These are phyloP conservation scores for Trichoderma sp. DNA, from an alignment of 2,329 filamentous ascomycete species.

Conservation along the genomic window DNA sequence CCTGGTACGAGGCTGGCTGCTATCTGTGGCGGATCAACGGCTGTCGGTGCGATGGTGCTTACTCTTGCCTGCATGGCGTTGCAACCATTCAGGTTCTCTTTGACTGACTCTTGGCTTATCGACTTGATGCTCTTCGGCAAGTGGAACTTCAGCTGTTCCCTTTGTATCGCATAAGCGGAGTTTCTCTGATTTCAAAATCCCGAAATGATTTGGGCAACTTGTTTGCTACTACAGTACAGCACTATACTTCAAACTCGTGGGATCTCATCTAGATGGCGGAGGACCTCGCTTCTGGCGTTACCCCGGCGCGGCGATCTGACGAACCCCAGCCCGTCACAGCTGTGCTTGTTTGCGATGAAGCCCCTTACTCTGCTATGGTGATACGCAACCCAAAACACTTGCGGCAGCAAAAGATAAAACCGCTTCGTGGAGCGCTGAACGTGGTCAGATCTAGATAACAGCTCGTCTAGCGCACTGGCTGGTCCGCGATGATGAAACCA, in stretches of 20 bases:
- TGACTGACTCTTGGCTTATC: background rate
- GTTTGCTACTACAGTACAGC: background rate
- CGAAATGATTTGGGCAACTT: background rate
- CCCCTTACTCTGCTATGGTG: constrained; percentile 2
- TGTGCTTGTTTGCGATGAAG: background rate
- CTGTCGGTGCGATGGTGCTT: background rate
- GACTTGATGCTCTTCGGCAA: no score
- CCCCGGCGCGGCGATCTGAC: background rate
- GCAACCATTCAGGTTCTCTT: background rate
- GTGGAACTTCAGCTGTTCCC: no score
- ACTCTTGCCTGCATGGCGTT: background rate
- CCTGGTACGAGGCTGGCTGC: background rate
- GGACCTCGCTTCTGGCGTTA: background rate
- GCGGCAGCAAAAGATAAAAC: background rate
- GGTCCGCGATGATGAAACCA: constrained; percentile 1
- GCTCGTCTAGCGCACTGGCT: background rate
- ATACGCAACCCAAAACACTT: constrained; percentile 10
- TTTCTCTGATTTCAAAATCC: no score
- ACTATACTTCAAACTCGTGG: background rate
- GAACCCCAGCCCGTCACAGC: background rate
- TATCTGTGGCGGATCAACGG: background rate
- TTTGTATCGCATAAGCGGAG: no score
- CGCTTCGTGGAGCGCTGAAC: background rate
- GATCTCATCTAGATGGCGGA: background rate
- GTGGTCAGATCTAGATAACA: background rate